Percentiles rank a stretch among this genome's conserved stretches.
phyloP scores from a whole-genome alignment of 257 asterid species.

The Solanum sejunctum region DNA sequence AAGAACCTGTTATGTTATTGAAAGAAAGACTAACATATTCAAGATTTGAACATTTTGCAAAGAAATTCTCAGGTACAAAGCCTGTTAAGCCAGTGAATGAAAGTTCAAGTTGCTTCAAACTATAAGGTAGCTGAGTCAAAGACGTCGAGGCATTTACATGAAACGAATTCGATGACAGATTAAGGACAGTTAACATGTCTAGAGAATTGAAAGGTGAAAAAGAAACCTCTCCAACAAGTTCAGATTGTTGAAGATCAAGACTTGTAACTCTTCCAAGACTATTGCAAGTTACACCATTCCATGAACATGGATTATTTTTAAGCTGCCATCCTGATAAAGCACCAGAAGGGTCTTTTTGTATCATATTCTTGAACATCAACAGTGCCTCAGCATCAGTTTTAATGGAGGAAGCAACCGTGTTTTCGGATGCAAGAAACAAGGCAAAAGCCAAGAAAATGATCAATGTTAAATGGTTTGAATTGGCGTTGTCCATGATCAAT shows the following conservation, averaged over 20 bases:
- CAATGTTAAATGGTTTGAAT: conserved; percentile 1
- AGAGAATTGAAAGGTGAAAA: conserved; percentile 38
- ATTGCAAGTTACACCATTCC: conserved; percentile 61
- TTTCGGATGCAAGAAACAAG: conserved; percentile 7
- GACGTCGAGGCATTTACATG: conserved; percentile 38
- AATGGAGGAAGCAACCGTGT: conserved; percentile 7
- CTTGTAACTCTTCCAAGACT: conserved; percentile 37
- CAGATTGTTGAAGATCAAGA: conserved; percentile 63
- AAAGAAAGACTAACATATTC: conserved; percentile 62
- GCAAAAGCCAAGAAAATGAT: conserved; percentile 4
- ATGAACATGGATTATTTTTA: conserved; percentile 47
- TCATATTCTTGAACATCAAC: conserved; percentile 70
- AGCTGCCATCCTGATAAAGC: conserved; percentile 53
- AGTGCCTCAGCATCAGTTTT: conserved; percentile 63
- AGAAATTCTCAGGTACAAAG: conserved; percentile 38
- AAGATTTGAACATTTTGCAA: conserved; percentile 50
- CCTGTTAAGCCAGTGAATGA: conserved; percentile 59
- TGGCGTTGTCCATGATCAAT: conserved; percentile 23
- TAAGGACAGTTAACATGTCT: conserved; percentile 46
- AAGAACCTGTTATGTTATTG: conserved; percentile 54
- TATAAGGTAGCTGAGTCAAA: conserved; percentile 44
- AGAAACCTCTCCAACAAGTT: conserved; percentile 51
- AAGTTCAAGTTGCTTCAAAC: conserved; percentile 45
- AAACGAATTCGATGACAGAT: conserved; percentile 58
- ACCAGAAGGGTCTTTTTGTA: conserved; percentile 43